A percentile compares a stretch with the other conserved stretches of the same genome.
Evolutionary conservation across 352 stramenopile genomes (phyloP).

Genomic region (Bremia lactucae): DNA sequence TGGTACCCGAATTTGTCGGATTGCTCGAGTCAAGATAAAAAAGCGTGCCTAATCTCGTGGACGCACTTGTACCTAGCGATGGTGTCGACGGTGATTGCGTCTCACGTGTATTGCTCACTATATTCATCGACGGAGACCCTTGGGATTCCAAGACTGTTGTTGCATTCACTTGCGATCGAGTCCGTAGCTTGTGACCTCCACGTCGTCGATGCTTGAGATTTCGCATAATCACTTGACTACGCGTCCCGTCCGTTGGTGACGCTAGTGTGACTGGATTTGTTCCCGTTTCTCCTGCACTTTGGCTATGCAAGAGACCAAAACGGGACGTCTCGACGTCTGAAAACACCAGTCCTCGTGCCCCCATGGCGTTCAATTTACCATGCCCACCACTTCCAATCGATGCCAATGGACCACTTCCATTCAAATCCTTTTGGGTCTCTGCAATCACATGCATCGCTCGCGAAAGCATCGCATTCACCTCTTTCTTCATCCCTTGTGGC

Average conservation of each 20-base stretch:
- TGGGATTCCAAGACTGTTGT: constrained; percentile 7
- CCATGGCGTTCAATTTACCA: too few species aligned
- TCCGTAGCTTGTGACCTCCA: constrained; percentile 21
- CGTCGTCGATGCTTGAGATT: constrained; percentile 28
- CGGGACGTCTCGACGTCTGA: constrained; percentile 20
- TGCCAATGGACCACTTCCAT: too few species aligned
- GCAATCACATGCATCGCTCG: constrained; percentile 25
- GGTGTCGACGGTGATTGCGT: constrained; percentile 10
- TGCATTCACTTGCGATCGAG: constrained; percentile 20
- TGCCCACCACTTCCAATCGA: constrained; percentile 6
- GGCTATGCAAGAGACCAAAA: constrained; percentile 16
- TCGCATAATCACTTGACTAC: constrained; percentile 32
- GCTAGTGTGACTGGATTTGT: constrained; percentile 1
- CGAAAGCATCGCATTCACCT: constrained; percentile 28
- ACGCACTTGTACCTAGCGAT: constrained; percentile 10
- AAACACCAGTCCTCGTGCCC: too few species aligned
- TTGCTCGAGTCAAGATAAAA: constrained; percentile 30
- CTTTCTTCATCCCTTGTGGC: constrained; percentile 15
- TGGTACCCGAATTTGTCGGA: constrained; percentile 5
- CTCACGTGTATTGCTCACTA: constrained; percentile 13
- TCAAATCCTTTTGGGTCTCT: constrained; percentile 19
- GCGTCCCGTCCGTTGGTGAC: constrained; percentile 19
- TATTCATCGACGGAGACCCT: constrained; percentile 12
- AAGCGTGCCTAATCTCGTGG: constrained; percentile 28
- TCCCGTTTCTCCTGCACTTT: constrained; percentile 9